Evolutionary conservation across 139 green algal genomes (phyloP).

Genomic region (Picochlorum sp.): DNA sequence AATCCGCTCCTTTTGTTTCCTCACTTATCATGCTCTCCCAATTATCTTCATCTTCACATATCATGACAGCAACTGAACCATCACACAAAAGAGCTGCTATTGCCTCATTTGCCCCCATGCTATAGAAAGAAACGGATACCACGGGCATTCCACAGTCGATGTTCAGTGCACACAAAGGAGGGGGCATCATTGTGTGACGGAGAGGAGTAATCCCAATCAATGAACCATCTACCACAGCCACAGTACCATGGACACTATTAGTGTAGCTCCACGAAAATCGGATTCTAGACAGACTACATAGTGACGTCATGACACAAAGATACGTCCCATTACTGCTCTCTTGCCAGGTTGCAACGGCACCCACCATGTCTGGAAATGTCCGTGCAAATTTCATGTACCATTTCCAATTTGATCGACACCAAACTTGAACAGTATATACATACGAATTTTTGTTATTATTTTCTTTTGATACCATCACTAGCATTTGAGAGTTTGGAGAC

Average conservation of each 20-base stretch:
- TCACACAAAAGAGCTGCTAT: slow-evolving; percentile 33
- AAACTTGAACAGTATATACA: slow-evolving; percentile 82
- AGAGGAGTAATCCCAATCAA: slow-evolving; percentile 71
- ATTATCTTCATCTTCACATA: slow-evolving; percentile 41
- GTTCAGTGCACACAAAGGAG: slow-evolving; percentile 60
- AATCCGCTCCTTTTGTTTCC: too few relatives aligned
- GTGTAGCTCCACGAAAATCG: slow-evolving; percentile 16
- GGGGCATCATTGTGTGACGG: slow-evolving; percentile 53
- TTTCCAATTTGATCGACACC: slow-evolving; percentile 88
- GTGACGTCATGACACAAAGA: slow-evolving; percentile 11
- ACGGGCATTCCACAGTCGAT: slow-evolving; percentile 27
- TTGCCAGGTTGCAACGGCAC: neutral
- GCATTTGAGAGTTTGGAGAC: slow-evolving; percentile 69
- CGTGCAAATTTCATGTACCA: slow-evolving; percentile 88
- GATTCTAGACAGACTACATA: slow-evolving; percentile 4
- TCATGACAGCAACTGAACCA: slow-evolving; percentile 37
- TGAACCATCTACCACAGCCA: slow-evolving; percentile 73
- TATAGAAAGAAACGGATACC: slow-evolving; percentile 10
- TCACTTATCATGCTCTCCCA: slow-evolving; percentile 43
- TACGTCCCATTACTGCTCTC: slow-evolving; percentile 20
- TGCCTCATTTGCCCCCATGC: neutral
- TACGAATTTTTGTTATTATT: neutral
- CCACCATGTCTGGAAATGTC: slow-evolving; percentile 3
- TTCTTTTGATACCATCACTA: slow-evolving; percentile 48
- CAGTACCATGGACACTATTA: slow-evolving; percentile 51